phyloP scores from a whole-genome alignment of 1,284 basidiomycete genomes.

The Naganishia albida region DNA sequence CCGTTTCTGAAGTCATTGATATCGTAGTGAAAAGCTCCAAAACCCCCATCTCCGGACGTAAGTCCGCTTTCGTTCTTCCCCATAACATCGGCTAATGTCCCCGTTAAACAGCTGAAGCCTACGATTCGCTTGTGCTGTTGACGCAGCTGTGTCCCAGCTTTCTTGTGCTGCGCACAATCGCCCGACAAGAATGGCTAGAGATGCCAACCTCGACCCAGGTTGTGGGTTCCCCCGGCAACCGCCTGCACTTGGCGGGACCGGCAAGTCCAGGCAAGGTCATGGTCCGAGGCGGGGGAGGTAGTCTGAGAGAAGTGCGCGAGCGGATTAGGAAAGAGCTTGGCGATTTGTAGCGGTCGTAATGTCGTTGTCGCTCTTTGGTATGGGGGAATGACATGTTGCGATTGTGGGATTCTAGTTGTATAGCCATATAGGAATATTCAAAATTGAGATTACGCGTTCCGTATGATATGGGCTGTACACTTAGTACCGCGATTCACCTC shows the following conservation, averaged over 20 bases:
- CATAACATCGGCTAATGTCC: no score
- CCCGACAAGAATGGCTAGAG: slow-evolving; percentile 51
- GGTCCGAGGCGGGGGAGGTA: slow-evolving; percentile 41
- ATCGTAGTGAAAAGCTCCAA: slow-evolving; percentile 54
- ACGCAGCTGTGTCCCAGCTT: slow-evolving; percentile 54
- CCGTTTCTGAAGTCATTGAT: slow-evolving; percentile 49
- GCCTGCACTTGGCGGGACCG: slow-evolving; percentile 31
- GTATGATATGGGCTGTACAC: no score
- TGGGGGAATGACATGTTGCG: no score
- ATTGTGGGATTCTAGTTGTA: background rate
- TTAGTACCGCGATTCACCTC: no score
- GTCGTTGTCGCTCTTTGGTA: background rate
- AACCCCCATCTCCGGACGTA: slow-evolving; percentile 52
- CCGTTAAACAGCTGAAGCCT: slow-evolving; percentile 48
- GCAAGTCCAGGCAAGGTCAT: slow-evolving; percentile 47
- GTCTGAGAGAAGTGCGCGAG: slow-evolving; percentile 50
- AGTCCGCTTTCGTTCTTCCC: slow-evolving; percentile 24
- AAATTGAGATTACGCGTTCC: no score
- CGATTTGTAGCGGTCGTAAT: slow-evolving; percentile 21
- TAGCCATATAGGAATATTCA: background rate
- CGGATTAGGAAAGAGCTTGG: slow-evolving; percentile 50
- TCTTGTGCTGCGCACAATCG: slow-evolving; percentile 46
- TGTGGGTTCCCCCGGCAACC: slow-evolving; percentile 32
- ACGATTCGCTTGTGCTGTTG: slow-evolving; percentile 49
- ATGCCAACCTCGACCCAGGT: slow-evolving; percentile 44